Base-by-base conservation (phyloP, 2,329 filamentous ascomycete species). In the Aspergillus neoniger region DNA sequence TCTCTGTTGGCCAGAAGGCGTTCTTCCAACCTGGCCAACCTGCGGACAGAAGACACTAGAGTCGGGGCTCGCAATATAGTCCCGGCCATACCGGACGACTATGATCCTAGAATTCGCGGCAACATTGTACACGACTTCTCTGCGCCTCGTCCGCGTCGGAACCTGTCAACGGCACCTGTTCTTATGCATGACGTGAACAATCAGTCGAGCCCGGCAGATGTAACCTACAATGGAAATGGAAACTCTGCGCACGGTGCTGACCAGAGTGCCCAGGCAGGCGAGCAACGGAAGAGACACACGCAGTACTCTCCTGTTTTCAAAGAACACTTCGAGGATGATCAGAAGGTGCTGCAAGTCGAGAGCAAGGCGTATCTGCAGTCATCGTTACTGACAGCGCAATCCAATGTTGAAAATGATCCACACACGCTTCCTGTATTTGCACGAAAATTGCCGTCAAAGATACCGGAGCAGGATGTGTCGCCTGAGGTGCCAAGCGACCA, bases 71-170 rank as follows among this genome's bases (percentile, higher is more conserved):
- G 78, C 41, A 82, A 78, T 54, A 69, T 81, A 12, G 75, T 83
- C 17, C 78, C 80, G 55, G 80, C 82, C 2, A 79, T 85, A 56
- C 84, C 85, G 2, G 85, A 86, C 60, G 83, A 87, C 66, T 88
- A 86, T 67, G 85, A 88, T 66, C 85, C 86, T 12, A 80, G 85
- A 56, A 88, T 88, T 60, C 81, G 84, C 55, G 86, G 86, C 17
- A 86, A 83, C 52, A 82, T 86, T 21, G 80, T 88, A 1, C 86
- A 89, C 74, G 86, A 89, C 67, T 89, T 88, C 70, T 87, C 85
- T 52, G 84, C 83, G 4, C 86, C 86, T 5, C 78, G 85, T 55
- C 76, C 80, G 44, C 80, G 81, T 57, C 71, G 74, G 8, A 74
- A 76, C 63, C 58, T 76, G 12, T 74, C 72, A 8, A 63, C 65